Conservation (phyloP, 2,329 filamentous ascomycete genomes). For the Colletotrichum tofieldiae region DNA sequence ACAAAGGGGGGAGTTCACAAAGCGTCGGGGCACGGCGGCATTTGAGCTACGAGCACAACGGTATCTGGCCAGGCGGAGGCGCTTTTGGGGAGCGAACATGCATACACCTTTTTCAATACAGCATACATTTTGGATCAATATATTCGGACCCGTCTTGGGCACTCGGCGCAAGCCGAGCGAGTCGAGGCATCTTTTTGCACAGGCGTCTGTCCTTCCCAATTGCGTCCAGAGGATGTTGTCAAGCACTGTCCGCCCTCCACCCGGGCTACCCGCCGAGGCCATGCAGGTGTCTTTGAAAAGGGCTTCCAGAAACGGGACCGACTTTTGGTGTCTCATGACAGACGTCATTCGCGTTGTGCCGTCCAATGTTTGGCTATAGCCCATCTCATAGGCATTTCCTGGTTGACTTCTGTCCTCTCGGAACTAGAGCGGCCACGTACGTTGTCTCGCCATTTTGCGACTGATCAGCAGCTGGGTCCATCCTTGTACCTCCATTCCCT, state of each 20-base stretch:
- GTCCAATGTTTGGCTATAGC: slow-evolving; percentile 3
- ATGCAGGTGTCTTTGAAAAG: background rate
- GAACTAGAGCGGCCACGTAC: slow-evolving; percentile 24
- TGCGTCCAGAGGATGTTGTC: background rate
- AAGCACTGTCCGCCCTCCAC: background rate
- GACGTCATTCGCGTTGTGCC: background rate
- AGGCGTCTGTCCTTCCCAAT: background rate
- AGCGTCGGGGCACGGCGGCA: slow-evolving; percentile 11
- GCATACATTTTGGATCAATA: slow-evolving; percentile 40
- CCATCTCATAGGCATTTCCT: background rate
- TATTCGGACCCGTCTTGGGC: slow-evolving; percentile 16
- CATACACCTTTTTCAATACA: slow-evolving; percentile 38
- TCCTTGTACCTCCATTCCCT: background rate
- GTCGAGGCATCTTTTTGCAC: slow-evolving; percentile 3
- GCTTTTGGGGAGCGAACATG: slow-evolving; percentile 35
- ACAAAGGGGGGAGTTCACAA: background rate
- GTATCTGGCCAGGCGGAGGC: slow-evolving; percentile 40
- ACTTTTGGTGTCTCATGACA: background rate
- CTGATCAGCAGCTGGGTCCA: slow-evolving; percentile 1
- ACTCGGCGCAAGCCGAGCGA: slow-evolving; percentile 32
- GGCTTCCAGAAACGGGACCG: background rate
- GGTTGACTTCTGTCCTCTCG: background rate
- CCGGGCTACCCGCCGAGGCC: background rate
- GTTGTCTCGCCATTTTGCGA: background rate
- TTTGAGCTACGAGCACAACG: slow-evolving; percentile 39